Evolutionary conservation across 306 rosid genomes (phyloP).

Genomic region (Fragaria vesca): DNA sequence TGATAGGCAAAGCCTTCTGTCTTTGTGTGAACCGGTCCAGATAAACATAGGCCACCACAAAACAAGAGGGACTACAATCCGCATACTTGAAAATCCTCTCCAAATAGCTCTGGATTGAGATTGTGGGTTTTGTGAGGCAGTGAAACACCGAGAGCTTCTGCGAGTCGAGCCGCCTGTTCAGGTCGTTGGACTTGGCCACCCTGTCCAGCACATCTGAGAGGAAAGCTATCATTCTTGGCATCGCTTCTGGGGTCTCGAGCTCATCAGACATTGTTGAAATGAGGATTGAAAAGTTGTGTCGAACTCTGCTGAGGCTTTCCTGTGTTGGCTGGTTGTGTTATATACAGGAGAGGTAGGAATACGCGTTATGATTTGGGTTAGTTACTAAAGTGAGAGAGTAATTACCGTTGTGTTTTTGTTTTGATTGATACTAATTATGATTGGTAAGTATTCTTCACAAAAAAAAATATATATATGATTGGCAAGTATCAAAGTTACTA

Average conservation of each 20-base stretch:
- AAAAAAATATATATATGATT: neutral
- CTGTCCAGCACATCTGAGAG: constrained; percentile 66
- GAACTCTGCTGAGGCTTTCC: neutral
- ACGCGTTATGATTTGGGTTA: neutral
- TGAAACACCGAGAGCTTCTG: constrained; percentile 70
- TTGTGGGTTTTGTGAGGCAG: constrained; percentile 64
- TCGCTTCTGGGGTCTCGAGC: constrained; percentile 51
- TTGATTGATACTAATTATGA: neutral
- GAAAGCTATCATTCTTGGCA: constrained; percentile 57
- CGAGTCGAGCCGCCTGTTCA: constrained; percentile 30
- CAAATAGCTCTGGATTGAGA: constrained; percentile 67
- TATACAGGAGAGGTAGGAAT: neutral
- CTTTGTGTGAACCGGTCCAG: constrained; percentile 76
- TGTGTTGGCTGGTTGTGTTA: constrained; percentile 1
- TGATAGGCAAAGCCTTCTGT: constrained; percentile 63
- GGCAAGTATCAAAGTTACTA: neutral
- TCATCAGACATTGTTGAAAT: constrained; percentile 46
- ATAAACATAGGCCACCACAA: constrained; percentile 81
- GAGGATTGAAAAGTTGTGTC: neutral
- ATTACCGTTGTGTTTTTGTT: neutral
- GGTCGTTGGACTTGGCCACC: constrained; percentile 63
- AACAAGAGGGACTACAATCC: constrained; percentile 80
- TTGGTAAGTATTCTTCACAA: neutral
- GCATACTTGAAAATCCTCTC: constrained; percentile 87
- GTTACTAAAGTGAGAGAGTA: neutral